Base-by-base conservation (phyloP, 345 rosid species). In the Noccaea bulbosa region DNA sequence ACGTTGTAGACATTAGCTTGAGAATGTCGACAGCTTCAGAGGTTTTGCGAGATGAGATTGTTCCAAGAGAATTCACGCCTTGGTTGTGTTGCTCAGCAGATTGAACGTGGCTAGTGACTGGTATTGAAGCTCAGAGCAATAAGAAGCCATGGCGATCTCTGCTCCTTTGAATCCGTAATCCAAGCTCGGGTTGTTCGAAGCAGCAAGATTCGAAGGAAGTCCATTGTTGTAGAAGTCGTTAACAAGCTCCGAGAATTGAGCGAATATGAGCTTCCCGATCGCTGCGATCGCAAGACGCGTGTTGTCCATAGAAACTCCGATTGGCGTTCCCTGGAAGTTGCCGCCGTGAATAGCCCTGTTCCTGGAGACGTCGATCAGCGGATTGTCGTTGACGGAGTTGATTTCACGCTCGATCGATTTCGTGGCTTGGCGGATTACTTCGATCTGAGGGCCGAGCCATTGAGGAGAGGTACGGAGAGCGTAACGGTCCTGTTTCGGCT, bases 141-240 rank as follows among this genome's bases (percentile, higher is more conserved):
- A 88, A 7, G 95, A 78, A 56, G 95, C 95, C 95, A 88, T 88
- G 3, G 95, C 92, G 6, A 89, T 89, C 77, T 89, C 92, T 0
- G 96, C 96, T 5, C 96, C 93, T 57, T 87, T 89, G 80, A 89
- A 87, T 22, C 91, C 89, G 0, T 89, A 89, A 58, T 89, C 96
- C 79, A 87, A 69, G 60, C 96, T 89, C 0, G 96, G 96, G 51
- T 87, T 81, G 6, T 82, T 69, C 0, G 93, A 84, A 0, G 80
- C 93, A 0, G 89, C 79, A 41, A 87, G 83, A 78, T 87, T 89
- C n/a, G 91, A 89, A 39, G 96, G 96, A 70, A 87, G 75, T 2
- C 93, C 96, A 10, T 89, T 87, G 81, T 89, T 89, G 85, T 86
- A 89, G 48, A 84, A 84, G 49, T 89, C 96, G 14, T 87, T 85